A percentile compares a stretch with the other conserved stretches of the same genome.
phyloP scores from a whole-genome alignment of 441 rosid genomes.

The Brassica hybrid region DNA sequence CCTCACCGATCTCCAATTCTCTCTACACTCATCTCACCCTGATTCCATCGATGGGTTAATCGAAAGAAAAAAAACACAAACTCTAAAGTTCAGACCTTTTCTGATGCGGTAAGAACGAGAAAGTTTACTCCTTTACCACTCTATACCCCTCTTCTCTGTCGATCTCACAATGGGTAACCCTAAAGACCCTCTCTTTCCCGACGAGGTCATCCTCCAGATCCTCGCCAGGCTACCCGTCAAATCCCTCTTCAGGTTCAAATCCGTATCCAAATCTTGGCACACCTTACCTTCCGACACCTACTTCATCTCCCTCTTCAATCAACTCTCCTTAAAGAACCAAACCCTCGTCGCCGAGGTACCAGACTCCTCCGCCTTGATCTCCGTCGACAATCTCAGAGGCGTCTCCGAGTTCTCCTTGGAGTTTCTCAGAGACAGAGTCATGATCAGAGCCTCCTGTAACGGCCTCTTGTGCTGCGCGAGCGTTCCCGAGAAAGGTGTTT shows the following conservation, averaged over 20 bases:
- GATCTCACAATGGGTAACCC: slow-evolving; percentile 43
- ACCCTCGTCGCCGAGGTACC: slow-evolving; percentile 69
- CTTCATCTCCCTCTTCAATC: slow-evolving; percentile 62
- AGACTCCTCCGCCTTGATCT: slow-evolving; percentile 58
- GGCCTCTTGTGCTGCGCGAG: slow-evolving; percentile 89
- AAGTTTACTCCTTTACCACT: slow-evolving; percentile 10
- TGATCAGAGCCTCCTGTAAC: slow-evolving; percentile 79
- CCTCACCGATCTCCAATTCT: slow-evolving; percentile 15
- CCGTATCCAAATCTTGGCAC: slow-evolving; percentile 82
- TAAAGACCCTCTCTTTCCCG: slow-evolving; percentile 59
- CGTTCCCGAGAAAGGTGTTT: slow-evolving; percentile 76
- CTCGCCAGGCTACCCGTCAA: slow-evolving; percentile 81
- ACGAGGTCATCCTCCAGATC: slow-evolving; percentile 69
- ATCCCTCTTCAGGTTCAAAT: slow-evolving; percentile 64
- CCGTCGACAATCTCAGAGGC: slow-evolving; percentile 67
- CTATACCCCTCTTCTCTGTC: slow-evolving; percentile 7
- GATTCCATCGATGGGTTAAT: slow-evolving; percentile 8
- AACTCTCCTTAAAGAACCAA: slow-evolving; percentile 56
- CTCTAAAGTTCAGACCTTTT: not conserved
- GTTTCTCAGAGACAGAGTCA: slow-evolving; percentile 76
- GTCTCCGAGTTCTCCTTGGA: slow-evolving; percentile 71
- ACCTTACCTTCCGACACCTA: slow-evolving; percentile 62
- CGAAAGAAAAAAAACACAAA: not conserved
- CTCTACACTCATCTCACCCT: not conserved
- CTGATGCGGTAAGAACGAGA: slow-evolving; percentile 16